Base-by-base conservation (phyloP, 2,329 filamentous ascomycete genomes). In the Alternaria sp. region DNA sequence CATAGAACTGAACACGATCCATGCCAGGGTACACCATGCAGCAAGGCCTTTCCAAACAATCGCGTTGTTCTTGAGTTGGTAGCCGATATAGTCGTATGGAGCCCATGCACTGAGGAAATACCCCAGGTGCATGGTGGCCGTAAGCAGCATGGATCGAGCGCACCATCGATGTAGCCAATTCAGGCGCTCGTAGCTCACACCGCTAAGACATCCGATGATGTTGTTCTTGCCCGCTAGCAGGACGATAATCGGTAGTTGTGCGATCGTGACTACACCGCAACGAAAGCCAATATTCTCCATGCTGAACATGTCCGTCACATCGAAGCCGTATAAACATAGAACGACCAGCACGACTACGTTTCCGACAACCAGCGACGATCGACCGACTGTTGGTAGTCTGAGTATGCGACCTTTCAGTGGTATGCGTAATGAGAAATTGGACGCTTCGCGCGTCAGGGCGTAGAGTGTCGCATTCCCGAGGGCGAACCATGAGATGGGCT, bases 121-220 rank as follows among this genome's bases (percentile, higher is more conserved):
- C 69, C 87, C 90, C 63, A 91, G 89, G 70, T 93, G 90, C 4
- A 92, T 84, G 1, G 89, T 89, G 2, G 87, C 87, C 0, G 88
- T 91, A 15, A 92, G 80, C 37, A 92, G 85, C 80, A 92, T 87
- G 59, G 88, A 90, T 62, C 90, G 85, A 4, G 88, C 89, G 10
- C 89, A 87, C 90, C 90, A 93, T 64, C 90, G 86, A 71, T 93
- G 90, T 56, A 92, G 79, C 90, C 90, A 92, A 75, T 91, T 92
- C 61, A 92, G 81, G 9, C 88, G 85, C 78, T 92, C 90, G 71
- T 92, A 88, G 64, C 89, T 88, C 10, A 86, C 84, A 11, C 90
- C 90, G 5, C 86, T 84, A 23, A 92, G 78, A 57, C 84, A 82
- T 1, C 87, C 89, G n/a, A 92, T 79, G 20, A 88, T 80, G 67